Evolutionary conservation across 1,284 basidiomycete species (phyloP), one percentile per base, ranked within the genome.

Genomic region (Fomes fomentarius): DNA sequence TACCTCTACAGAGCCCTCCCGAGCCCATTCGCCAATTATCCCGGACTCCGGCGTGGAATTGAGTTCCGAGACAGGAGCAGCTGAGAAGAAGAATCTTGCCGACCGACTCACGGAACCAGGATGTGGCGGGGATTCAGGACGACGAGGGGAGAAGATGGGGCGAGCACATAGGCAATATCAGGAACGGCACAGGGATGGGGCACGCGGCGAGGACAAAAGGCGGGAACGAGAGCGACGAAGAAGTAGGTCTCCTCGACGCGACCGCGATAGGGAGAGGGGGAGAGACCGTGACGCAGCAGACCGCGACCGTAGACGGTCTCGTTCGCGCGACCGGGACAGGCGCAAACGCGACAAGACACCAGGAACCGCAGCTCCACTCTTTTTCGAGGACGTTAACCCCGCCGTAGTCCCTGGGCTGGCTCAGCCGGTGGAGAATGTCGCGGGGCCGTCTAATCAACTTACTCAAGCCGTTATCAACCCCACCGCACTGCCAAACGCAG

Each of bases 361-460:
- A 9, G 31, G 28, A 17, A 12, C n/a, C n/a, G 41, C 45, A 22
- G 52, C 41, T 30, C 25, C 38, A 2, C 52, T 82, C 6, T 89
- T 85, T 67, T 81, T 78, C 64, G 63, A 87, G 46, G 87, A 89
- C 63, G 64, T 72, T 19, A 65, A 64, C 3, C 80, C 83, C 1
- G 66, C 68, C 12, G 60, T 67, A 1, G 49, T 76, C 15, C 56
- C 68, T 14, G 61, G 61, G 21, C 43, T 45, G 4, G 26, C 35
- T 22, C 47, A 52, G 25, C 34, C 42, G 19, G 30, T 43, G 22
- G 42, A 42, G 22, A 37, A 24, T 37, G 38, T 49, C 19, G 48
- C 47, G 14, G 56, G 54, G 4, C 54, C 50, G 1, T 54, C 54
- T 12, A 51, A 25, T 2, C 35, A 30, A 0, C n/a, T 38, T 8